Evolutionary conservation across 805 yeast species (phyloP), one percentile per base, ranked within the genome.

Genomic region (Starmerella kuoi): DNA sequence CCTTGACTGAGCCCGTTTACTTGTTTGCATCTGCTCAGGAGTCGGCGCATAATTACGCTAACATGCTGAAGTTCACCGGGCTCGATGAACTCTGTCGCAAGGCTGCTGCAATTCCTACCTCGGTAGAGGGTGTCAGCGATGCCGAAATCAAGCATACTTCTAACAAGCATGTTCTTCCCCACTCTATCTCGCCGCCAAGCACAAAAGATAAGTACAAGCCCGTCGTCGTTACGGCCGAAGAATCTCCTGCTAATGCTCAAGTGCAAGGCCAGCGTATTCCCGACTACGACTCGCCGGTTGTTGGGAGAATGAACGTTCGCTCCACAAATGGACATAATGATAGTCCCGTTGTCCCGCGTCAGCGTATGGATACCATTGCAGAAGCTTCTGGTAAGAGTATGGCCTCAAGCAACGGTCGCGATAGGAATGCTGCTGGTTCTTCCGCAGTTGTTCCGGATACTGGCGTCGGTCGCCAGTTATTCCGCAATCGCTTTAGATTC

Each of bases 151-250:
- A 41, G 33, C 58, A 60, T 49, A 56, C 46, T 21, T 51, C 62
- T 11, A 39, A 31, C 26, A 14, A 31, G 19, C 39, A 83, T 3
- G 70, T 87, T 46, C 67, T 87, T 52, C 97, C 97, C 28, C 81
- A 79, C 53, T 81, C 94, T 2, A 72, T 87, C 57, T 86, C 95
- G 20, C 97, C 97, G 15, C 88, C 88, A 51, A 86, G 84, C 57
- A 85, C 95, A 35, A 81, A 77, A 58, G 77, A 71, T 61, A 87
- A 87, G 64, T 87, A 87, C 63, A 79, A 79, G 45, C 52, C 58
- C 49, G 60, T 62, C 18, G 52, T 51, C 34, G 56, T 60, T 25
- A 28, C 44, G 2, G 45, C 32, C 4, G 37, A 33, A 18, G 45
- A 49, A 11, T 30, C 47, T 12, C 25, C 38, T 2, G 41, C 44